These are phyloP conservation scores for Fusarium liriodendri DNA, from an alignment of 2,329 filamentous ascomycete species.

Conservation along the genomic window DNA sequence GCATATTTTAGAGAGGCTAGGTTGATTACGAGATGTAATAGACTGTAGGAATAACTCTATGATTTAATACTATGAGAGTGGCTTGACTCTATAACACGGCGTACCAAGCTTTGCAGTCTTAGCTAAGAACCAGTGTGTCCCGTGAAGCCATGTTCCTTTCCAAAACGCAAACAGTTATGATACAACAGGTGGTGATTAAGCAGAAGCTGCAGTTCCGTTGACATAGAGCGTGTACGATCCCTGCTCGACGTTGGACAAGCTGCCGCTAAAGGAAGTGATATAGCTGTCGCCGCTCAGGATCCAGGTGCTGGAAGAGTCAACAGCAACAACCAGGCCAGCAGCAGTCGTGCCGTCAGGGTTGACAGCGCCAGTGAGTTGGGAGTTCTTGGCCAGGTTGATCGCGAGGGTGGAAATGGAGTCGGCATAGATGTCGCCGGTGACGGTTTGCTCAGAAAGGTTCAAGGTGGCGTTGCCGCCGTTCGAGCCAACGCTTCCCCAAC, in stretches of 20 bases:
- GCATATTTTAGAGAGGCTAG: too few relatives aligned
- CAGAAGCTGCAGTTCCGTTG: conserved; percentile 7
- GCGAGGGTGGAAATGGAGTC: conserved; percentile 15
- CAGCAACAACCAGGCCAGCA: neutral
- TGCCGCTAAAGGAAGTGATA: conserved; percentile 12
- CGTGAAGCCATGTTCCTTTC: neutral
- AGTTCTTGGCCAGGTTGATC: conserved; percentile 9
- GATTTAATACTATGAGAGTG: too few relatives aligned
- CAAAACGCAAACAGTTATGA: neutral
- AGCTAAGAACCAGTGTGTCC: too few relatives aligned
- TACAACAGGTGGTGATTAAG: neutral
- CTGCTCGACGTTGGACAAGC: conserved; percentile 14
- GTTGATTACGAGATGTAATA: neutral
- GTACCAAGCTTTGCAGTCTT: neutral
- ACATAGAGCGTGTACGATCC: conserved; percentile 20
- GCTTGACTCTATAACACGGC: too few relatives aligned
- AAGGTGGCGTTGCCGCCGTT: conserved; percentile 16
- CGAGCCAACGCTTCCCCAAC: conserved; percentile 22
- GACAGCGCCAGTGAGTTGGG: conserved; percentile 6
- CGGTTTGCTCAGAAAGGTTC: conserved; percentile 20
- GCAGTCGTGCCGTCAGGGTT: conserved; percentile 15
- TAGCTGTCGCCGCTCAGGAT: conserved; percentile 15
- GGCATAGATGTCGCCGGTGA: conserved; percentile 11
- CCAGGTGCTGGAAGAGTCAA: conserved; percentile 20
- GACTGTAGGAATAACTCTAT: too few relatives aligned